Base-by-base conservation (phyloP, 495 filamentous ascomycete species). In the Neurospora tetraspora region DNA sequence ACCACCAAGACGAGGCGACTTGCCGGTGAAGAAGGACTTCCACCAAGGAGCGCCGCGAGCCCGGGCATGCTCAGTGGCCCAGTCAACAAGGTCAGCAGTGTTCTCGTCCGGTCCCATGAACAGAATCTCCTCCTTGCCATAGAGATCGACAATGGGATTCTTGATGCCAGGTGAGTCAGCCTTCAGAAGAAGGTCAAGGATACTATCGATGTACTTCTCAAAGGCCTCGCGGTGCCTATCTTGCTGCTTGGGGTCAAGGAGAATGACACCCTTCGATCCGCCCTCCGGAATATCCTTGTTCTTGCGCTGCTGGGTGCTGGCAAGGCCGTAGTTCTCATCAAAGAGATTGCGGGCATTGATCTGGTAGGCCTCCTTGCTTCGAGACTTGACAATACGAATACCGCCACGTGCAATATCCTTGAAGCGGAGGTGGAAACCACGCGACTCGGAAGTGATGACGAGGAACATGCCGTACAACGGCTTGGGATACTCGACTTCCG, bases 211-310 rank as follows among this genome's bases (percentile, higher is more conserved):
- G 83, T 99, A 99, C 85, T 99, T 99, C 84, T 98, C 94, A 79
- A 99, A 99, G 18, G 96, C 96, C 70, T 96, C 93, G 53, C 85
- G 87, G 23, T 89, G 90, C 83, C 94, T 96, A 83, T 98, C 93
- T 81, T 99, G 96, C 81, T 98, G 94, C 75, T 93, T 88, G 40
- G 93, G 89, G 82, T 98, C 95, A 38, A 99, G 88, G 39, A 99
- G 90, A 71, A 99, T 95, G 69, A 99, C 96, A 82, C 96, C 96
- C 85, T 99, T 99, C 70, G 95, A 96, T 72, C 96, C 96, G 70
- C 96, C 96, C 85, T 99, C 96, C n/a, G 96, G 96, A 53, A 99
- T 99, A 78, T 99, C 96, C 85, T 99, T 99, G 86, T 99, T 99
- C 89, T 99, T 99, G 78, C 96, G 93, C 85, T 98, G 96, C 82